Evolutionary conservation across 2,329 filamentous ascomycete genomes (phyloP), one percentile per base, ranked within the genome.

Genomic region (Ceratocystis variospora): DNA sequence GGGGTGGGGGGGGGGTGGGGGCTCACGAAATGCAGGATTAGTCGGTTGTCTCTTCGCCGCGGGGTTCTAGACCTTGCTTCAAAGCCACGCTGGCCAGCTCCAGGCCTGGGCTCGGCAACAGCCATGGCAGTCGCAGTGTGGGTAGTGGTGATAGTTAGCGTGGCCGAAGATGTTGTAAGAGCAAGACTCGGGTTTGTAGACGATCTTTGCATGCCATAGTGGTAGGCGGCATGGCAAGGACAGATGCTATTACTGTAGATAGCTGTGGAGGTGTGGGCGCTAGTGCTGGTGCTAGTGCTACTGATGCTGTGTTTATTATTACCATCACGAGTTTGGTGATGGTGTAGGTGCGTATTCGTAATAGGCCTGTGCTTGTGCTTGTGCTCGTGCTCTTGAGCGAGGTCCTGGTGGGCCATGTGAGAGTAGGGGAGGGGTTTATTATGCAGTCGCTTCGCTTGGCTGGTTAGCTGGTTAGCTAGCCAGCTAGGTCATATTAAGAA

Each of bases 11-110:
- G 22, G 50, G 19, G 12, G 55, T 19, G n/a, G 12, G n/a, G 2
- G 7, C 67, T 45, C 37, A 68, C 67, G 50, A 68, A 68, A 50
- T 68, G 67, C 19, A 68, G 53, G 33, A 68, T 68, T 17, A 66
- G 46, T 15, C 67, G 64, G 64, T 66, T 61, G 61, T 59, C 25
- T 12, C 44, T 61, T 25, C 41, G 63, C 17, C 25, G 63, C 63
- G 53, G 63, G 12, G 48, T 33, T 57, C 48, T 46, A 28, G 48
- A 19, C 31, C 6, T 19, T 45, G 6, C 22, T 50, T 46, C 19
- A 31, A 50, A 33, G 44, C 25, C 44, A 33, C 37, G 10, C 37
- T 4, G 33, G 50, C 28, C 46, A 12, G n/a, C 17, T 33, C 55
- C n/a, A 37, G 55, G n/a, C 55, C n/a, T 31, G 5, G 10, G 8